Conservation (phyloP, 495 filamentous ascomycete species). For the Lepraria neglecta region DNA sequence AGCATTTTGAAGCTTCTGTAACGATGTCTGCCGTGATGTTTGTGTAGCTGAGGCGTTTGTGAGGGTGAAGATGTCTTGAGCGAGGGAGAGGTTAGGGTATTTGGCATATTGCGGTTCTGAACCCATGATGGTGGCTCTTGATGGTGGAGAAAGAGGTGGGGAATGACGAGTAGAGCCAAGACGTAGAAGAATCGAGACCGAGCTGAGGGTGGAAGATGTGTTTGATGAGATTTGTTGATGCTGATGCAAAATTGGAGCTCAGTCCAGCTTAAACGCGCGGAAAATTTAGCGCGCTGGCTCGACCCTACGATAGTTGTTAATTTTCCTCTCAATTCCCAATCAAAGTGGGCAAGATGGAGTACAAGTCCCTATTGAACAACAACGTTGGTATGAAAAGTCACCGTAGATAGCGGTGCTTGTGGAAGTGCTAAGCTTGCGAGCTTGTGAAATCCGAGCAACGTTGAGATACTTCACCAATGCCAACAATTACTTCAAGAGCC, state of each 20-base stretch:
- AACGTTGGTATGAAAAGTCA: too few species aligned
- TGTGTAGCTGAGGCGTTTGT: conserved; percentile 76
- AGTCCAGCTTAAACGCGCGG: not conserved
- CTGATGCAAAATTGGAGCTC: conserved; percentile 1
- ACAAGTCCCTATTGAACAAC: too few species aligned
- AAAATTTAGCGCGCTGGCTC: not conserved
- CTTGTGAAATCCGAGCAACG: too few species aligned
- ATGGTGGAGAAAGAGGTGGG: not conserved
- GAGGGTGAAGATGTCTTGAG: conserved; percentile 95
- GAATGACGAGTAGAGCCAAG: not conserved
- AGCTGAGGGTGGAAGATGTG: not conserved
- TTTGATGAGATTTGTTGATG: not conserved
- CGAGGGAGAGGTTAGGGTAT: conserved; percentile 84
- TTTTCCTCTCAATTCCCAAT: too few species aligned
- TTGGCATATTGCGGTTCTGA: conserved; percentile 95
- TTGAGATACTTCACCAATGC: too few species aligned
- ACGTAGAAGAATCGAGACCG: not conserved
- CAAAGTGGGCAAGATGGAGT: too few species aligned
- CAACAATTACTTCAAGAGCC: too few species aligned
- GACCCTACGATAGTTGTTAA: too few species aligned
- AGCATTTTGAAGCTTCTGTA: conserved; percentile 84
- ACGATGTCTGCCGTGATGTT: conserved; percentile 60
- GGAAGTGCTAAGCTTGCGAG: too few species aligned
- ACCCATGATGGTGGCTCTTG: conserved; percentile 60
- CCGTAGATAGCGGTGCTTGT: too few species aligned